Evolutionary conservation across 164 flowering plant genomes (phyloP), one percentile per base, ranked within the genome.

Genomic region (Amborella trichopoda): DNA sequence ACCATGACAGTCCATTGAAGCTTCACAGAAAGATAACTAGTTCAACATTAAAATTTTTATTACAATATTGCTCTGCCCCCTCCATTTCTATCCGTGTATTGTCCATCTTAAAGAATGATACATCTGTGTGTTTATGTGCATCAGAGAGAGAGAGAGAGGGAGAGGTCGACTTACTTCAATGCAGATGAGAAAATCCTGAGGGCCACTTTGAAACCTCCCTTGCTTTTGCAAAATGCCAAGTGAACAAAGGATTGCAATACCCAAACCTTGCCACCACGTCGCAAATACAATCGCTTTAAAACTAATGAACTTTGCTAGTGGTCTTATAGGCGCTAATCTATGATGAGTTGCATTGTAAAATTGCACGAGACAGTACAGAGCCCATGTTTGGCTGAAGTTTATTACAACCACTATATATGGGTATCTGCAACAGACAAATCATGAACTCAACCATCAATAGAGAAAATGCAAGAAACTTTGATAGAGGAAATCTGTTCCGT

Each of bases 251-350:
- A 90, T 26, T 0, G 83, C 84, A 19, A 90, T 86, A 19, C 85
- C 98, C 21, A 90, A 79, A 23, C 98, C 94, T 72, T 90, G 98
- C 98, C 93, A 90, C 98, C 95, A 90, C 16, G 95, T 86, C 2
- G 93, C 94, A 55, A 86, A 83, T 37, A 90, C 95, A 47, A 90
- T 90, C 28, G 98, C 94, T 71, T 86, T 90, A 54, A 90, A 81
- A 66, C 94, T 86, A 40, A 90, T 79, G 66, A 86, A 90, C 62
- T 86, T 90, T 25, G 84, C 83, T 18, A 90, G 80, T 26, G 94
- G 98, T 54, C 68, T 78, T 58, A 90, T 86, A 10, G 71, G 53
- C 40, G 70, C 53, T 30, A 90, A 82, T 46, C 63, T 67, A 45
- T 83, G 69, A 56, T 80, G 86, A 40, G 93, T 86, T 2, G 62